A percentile compares a stretch with the other conserved stretches of the same genome.
phyloP scores from a whole-genome alignment of 371 early-diverging fungal genomes.

The Mortierella sp. region DNA sequence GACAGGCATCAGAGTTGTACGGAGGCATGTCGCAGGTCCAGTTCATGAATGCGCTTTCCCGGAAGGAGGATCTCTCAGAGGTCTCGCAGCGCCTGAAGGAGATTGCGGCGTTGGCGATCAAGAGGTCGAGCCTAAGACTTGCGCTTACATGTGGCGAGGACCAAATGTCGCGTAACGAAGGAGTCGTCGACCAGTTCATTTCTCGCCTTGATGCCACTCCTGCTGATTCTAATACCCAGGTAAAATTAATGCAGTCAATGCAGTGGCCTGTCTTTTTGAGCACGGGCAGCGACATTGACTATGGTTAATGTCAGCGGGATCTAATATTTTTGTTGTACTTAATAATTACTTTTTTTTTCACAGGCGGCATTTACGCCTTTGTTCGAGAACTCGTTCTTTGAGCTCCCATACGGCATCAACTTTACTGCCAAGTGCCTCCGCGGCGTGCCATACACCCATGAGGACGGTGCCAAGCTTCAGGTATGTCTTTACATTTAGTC shows the following conservation, averaged over 20 bases:
- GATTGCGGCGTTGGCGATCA: conserved; percentile 67
- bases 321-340: not conserved
- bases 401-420: conserved; percentile 88
- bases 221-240: conserved; percentile 16
- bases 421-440: conserved; percentile 81
- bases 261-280: too few species aligned
- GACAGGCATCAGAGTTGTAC: conserved; percentile 67
- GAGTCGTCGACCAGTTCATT: conserved; percentile 65
- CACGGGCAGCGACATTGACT: not conserved
- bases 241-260: conserved; percentile 6
- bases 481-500: conserved; percentile 5
- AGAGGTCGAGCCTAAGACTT: conserved; percentile 71
- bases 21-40: conserved; percentile 86
- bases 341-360: not conserved
- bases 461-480: conserved; percentile 84
- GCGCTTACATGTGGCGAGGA: conserved; percentile 79
- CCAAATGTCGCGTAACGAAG: conserved; percentile 70
- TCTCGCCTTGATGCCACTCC: conserved; percentile 57
- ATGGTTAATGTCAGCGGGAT: too few species aligned
- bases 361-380: conserved; percentile 29
- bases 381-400: conserved; percentile 48
- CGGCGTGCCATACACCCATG: conserved; percentile 88
- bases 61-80: conserved; percentile 68
- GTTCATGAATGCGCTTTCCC: conserved; percentile 81
- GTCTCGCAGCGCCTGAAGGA: conserved; percentile 74